Base-by-base conservation (phyloP, 2,329 filamentous ascomycete species). In the Venturia aucupariae region DNA sequence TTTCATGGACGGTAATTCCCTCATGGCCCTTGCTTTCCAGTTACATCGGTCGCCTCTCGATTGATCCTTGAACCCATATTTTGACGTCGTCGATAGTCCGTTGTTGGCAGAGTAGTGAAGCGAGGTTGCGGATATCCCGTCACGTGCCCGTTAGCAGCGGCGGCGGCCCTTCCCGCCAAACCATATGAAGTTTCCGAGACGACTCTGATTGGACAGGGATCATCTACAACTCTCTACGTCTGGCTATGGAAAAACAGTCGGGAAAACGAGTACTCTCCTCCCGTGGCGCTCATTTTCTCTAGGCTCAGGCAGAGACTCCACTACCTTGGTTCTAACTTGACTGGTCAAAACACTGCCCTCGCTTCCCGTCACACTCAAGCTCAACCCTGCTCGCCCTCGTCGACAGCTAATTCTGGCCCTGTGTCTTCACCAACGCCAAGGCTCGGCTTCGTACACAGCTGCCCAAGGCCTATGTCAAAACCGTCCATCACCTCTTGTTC, bases 1-100 rank as follows among this genome's bases (percentile, higher is more conserved):
- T 71, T 71, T 72, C 75, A 70, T 69, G 69, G 66, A 69, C 62
- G 69, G 68, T 73, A 74, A 75, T 74, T 76, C 68, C 72, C 74
- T 75, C 75, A 76, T 69, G 54, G 68, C 69, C 73, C 71, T 72
- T 74, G 73, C 72, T 69, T 59, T 66, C 66, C 67, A 70, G 73
- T 72, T 70, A 73, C 73, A 73, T 71, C 69, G 68, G 68, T 65
- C 69, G 68, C 66, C 66, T 66, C 74, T 71, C 67, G 70, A 71
- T 69, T 67, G 69, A 71, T 69, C 48, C 62, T 38, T 19, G 30
- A 41, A 19, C 22, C 35, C 22, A 54, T 57, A 22, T n/a, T 57
- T 46, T 57, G 46, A 63, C n/a, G 46, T 51, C 42, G 46, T 41
- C 17, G 35, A n/a, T 46, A 10, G 35, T 55, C 35, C 57, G 24